Evolutionary conservation across 441 rosid genomes (phyloP), one percentile per base, ranked within the genome.

Genomic region (Brassica balearica): DNA sequence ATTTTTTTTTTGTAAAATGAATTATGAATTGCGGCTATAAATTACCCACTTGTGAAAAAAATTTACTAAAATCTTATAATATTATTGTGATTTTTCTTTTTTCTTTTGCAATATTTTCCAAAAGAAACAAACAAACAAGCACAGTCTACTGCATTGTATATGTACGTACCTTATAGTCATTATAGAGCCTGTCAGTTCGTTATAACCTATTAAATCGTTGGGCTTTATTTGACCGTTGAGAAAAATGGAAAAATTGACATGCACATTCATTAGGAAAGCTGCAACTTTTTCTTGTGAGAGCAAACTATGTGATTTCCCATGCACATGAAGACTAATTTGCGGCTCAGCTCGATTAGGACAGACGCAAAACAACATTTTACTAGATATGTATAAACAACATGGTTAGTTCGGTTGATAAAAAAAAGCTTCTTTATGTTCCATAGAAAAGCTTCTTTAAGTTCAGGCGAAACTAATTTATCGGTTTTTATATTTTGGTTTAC

Each of bases 11-110:
- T 25, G 36, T 38, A 6, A 23, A n/a, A 5, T 22, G 3, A 56
- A 65, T 25, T 61, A 69, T 32, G 32, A 53, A 70, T 63, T 63
- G 80, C 80, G 64, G 80, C 80, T 76, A 51, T 22, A 34, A 20
- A n/a, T 51, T 6, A 43, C 27, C 75, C 75, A n/a, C 74, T 76
- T 61, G 79, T 2, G 36, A 10, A 19, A 27, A 12, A 66, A 12
- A 19, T 7, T 19, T 12, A 15, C 1, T 1, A 23, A 56, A 6
- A 15, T 6, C 43, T 34, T 51, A 55, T 9, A 55, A 22, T 51
- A 65, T 53, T 74, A 56, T 58, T 6, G 14, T 7, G 55, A 14
- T 20, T 55, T 56, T 19, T 19, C 11, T 55, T 53, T 12, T 55
- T 56, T 12, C 19, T 12, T 46, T 46, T 4, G 53, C 53, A 46